Evolutionary conservation across 768 basidiomycete species (phyloP), one percentile per base, ranked within the genome.

Genomic region (Chalciporus chontae): DNA sequence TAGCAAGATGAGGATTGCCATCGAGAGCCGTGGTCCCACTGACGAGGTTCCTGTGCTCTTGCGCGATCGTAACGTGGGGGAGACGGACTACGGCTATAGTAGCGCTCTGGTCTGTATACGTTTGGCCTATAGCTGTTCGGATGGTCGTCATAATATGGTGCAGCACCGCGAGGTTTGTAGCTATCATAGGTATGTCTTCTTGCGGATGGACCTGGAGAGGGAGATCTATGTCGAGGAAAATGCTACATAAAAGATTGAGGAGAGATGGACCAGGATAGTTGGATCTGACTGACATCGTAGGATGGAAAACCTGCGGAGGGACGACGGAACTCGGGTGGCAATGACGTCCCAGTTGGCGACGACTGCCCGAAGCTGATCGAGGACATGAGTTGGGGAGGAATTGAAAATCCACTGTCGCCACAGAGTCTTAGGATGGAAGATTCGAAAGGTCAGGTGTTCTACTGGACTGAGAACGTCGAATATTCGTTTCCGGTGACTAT

Each of bases 41-140:
- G 49, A 42, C 78, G 74, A 48, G 62, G 34, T n/a, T 77, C 76
- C 38, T 66, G 56, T 43, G 64, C 55, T 52, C 73, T 74, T 43
- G 71, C 51, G 43, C 67, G 62, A 43, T 71, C 71, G 58, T 78
- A 76, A 34, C 74, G 70, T 53, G 81, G 76, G 43, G 80, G 81
- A 52, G 78, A 80, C 31, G 79, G 77, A 40, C 77, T 74, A 57
- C 75, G 74, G 50, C 68, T 71, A 57, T 73, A 71, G 56, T 67
- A 51, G 27, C 51, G 64, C 40, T 65, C 68, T 5, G 69, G 66
- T 31, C 70, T 59, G 66, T 73, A 73, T 19, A 50, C 40, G 27
- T 60, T 65, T 69, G 73, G 73, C 53, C 77, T 68, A 55, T 77
- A 78, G 53, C 62, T 66, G 52, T 73, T 76, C 13, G 69, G 53